Evolutionary conservation across 148 eudicot species (phyloP), one percentile per base, ranked within the genome.

Genomic region (Beta vulgaris): DNA sequence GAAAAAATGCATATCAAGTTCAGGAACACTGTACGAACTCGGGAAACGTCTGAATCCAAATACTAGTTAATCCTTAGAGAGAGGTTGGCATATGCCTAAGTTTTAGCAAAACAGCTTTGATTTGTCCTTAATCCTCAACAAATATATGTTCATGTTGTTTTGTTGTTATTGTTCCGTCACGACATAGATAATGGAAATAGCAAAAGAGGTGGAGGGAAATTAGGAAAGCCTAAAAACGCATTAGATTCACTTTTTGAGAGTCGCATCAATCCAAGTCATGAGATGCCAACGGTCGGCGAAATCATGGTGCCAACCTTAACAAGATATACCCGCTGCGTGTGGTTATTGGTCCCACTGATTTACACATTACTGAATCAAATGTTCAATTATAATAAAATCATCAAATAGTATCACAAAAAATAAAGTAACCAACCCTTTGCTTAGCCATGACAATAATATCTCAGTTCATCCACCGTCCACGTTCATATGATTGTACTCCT

Each of bases 211-310:
- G 5, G 3, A 40, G 32, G 26, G n/a, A 76, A 44, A 32, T 31
- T 28, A 59, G 26, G 59, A 78, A 63, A n/a, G 43, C 36, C 12
- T 32, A 68, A 75, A 62, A 74, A 44, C 25, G 31, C 32, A 76
- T 54, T 63, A 71, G 78, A 71, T 10, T 57, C 68, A 68, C 58
- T 76, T 69, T 62, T 5, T n/a, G 28, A 21, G 37, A 43, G 75
- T 80, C 57, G 79, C 79, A 80, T 80, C 79, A 76, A 46, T 80
- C 83, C 23, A 80, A 55, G 73, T 80, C 83, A 81, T 72, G 74
- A 76, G 83, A 81, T 81, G 80, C 83, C 73, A 66, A 72, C 69
- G 83, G 83, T 81, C 83, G 83, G 83, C 70, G 14, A 67, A 81
- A 81, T 81, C 77, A 76, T 76, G 57, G 80, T 53, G 83, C 58